Evolutionary conservation across 2,329 filamentous ascomycete species (phyloP).

Genomic region (Clonostachys solani): DNA sequence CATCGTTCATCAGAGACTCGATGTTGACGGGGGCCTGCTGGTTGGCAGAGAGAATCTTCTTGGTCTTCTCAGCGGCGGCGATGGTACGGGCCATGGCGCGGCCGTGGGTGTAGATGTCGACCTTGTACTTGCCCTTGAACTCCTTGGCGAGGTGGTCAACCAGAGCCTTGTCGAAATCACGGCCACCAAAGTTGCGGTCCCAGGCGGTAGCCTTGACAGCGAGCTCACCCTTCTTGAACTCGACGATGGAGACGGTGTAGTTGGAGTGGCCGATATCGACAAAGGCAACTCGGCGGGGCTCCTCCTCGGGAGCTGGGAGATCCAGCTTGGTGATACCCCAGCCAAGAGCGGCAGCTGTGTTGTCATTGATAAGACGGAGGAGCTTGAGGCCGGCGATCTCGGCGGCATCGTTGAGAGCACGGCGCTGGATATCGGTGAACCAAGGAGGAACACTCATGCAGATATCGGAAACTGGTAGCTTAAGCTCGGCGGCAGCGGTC

Average conservation of each 20-base stretch:
- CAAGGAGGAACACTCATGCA: slow-evolving; percentile 93
- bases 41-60: slow-evolving; percentile 97
- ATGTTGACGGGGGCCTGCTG: slow-evolving; percentile 90
- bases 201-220: slow-evolving; percentile 88
- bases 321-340: slow-evolving; percentile 98
- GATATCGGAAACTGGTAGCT: slow-evolving; percentile 85
- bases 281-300: slow-evolving; percentile 85
- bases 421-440: slow-evolving; percentile 94
- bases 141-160: slow-evolving; percentile 93
- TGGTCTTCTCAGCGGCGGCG: slow-evolving; percentile 90
- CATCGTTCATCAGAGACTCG: slow-evolving; percentile 97
- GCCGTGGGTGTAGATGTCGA: slow-evolving; percentile 86
- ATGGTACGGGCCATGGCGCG: slow-evolving; percentile 87
- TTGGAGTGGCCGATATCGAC: slow-evolving; percentile 96
- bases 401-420: slow-evolving; percentile 82
- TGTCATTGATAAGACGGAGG: slow-evolving; percentile 95
- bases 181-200: slow-evolving; percentile 95
- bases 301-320: slow-evolving; percentile 82
- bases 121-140: slow-evolving; percentile 97
- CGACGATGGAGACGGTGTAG: slow-evolving; percentile 90
- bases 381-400: slow-evolving; percentile 92
- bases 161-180: slow-evolving; percentile 93
- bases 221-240: slow-evolving; percentile 96
- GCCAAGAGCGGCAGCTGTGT: slow-evolving; percentile 89
- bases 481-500: slow-evolving; percentile 82